Evolutionary conservation across 2,329 filamentous ascomycete genomes (phyloP).

Genomic region (Cladosporium sp.): DNA sequence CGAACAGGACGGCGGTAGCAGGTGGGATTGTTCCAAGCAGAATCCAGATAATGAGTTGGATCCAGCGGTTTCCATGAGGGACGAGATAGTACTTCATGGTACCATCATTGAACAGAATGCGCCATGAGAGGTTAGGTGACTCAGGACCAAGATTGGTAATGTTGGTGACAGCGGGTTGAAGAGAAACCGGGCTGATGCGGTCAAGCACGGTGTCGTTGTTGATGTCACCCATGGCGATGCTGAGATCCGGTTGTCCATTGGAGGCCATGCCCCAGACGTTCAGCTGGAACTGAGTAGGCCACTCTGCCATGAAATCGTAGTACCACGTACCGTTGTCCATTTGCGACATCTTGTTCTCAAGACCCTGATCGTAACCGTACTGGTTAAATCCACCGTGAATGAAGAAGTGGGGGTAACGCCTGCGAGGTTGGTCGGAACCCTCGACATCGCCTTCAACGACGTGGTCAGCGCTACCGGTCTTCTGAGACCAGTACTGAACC

Average conservation of each 20-base stretch:
- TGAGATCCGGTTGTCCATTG: constrained; percentile 57
- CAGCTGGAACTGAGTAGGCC: constrained; percentile 57
- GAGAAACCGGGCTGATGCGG: constrained; percentile 55
- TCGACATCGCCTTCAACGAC: constrained; percentile 55
- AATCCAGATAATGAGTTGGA: constrained; percentile 52
- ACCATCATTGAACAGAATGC: constrained; percentile 52
- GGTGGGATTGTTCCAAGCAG: constrained; percentile 53
- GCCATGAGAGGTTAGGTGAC: constrained; percentile 52
- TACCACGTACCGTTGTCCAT: constrained; percentile 50
- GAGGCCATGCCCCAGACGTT: constrained; percentile 65
- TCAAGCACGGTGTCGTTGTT: constrained; percentile 58
- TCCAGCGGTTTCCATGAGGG: constrained; percentile 50
- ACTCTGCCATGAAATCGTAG: constrained; percentile 59
- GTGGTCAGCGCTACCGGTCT: constrained; percentile 56
- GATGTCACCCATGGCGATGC: constrained; percentile 56
- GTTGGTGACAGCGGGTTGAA: constrained; percentile 54
- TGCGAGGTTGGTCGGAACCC: constrained; percentile 32
- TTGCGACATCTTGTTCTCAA: constrained; percentile 50
- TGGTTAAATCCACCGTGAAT: constrained; percentile 60
- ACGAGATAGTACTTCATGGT: constrained; percentile 48
- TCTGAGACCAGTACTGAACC: constrained; percentile 59
- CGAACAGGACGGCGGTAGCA: constrained; percentile 44
- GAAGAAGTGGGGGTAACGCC: constrained; percentile 59
- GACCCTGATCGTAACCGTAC: constrained; percentile 59
- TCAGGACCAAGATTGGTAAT: constrained; percentile 51